Percentiles rank a stretch among this genome's conserved stretches.
Conservation (phyloP, 768 basidiomycete genomes). For the Boletus rubropictus region DNA sequence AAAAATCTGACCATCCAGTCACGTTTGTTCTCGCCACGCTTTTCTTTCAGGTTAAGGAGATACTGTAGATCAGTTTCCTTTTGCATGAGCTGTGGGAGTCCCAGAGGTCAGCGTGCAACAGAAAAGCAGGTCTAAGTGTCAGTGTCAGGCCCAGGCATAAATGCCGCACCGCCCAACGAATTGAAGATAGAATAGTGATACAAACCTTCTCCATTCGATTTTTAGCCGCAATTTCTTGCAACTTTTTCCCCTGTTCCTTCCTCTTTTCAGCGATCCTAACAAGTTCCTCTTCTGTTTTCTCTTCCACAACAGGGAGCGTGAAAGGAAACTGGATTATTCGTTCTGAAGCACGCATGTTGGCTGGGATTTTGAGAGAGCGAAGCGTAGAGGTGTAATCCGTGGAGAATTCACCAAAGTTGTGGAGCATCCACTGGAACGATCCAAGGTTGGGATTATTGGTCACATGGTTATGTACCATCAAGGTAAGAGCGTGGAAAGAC, state of each 20-base stretch:
- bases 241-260: slow-evolving; percentile 77
- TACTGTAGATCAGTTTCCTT: slow-evolving; percentile 73
- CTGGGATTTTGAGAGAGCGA: slow-evolving; percentile 61
- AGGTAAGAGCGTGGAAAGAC: not conserved
- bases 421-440: slow-evolving; percentile 77
- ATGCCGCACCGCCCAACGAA: too few relatives aligned
- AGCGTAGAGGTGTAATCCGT: slow-evolving; percentile 68
- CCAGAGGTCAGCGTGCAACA: not conserved
- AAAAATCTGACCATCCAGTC: slow-evolving; percentile 63
- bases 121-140: not conserved
- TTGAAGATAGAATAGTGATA: not conserved
- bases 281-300: slow-evolving; percentile 90
- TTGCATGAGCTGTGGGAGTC: slow-evolving; percentile 48
- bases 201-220: slow-evolving; percentile 78
- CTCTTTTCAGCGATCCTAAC: slow-evolving; percentile 70
- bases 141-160: too few relatives aligned
- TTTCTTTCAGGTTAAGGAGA: slow-evolving; percentile 59
- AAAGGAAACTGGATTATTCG: slow-evolving; percentile 89
- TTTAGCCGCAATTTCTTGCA: slow-evolving; percentile 89
- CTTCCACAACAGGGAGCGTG: slow-evolving; percentile 51
- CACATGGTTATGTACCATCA: not conserved
- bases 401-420: slow-evolving; percentile 79
- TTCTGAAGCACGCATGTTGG: slow-evolving; percentile 55
- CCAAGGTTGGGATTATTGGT: not conserved
- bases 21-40: slow-evolving; percentile 52